A percentile compares a stretch with the other conserved stretches of the same genome.
Conservation (phyloP, 2,329 filamentous ascomycete genomes). For the Monilinia fructigena region DNA sequence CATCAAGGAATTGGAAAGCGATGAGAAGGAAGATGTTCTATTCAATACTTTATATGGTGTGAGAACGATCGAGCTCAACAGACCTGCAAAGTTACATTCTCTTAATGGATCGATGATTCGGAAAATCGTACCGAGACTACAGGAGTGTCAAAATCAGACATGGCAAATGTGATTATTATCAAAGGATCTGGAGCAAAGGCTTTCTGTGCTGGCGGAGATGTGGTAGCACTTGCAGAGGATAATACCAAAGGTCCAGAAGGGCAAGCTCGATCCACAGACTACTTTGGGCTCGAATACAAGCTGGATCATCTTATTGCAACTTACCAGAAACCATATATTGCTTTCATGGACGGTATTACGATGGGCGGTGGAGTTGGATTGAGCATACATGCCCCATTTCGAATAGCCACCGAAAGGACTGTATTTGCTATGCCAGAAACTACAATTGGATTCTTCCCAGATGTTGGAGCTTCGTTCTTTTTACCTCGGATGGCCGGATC, state of each 20-base stretch:
- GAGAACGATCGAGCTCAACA: slow-evolving; percentile 89
- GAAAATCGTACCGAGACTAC: slow-evolving; percentile 85
- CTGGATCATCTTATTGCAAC: slow-evolving; percentile 94
- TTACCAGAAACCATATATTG: slow-evolving; percentile 87
- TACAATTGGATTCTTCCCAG: slow-evolving; percentile 97
- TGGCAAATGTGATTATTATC: slow-evolving; percentile 89
- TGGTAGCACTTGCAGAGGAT: slow-evolving; percentile 70
- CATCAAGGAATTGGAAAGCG: slow-evolving; percentile 46
- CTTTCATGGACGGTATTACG: slow-evolving; percentile 96
- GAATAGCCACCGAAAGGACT: slow-evolving; percentile 93
- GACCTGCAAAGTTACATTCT: slow-evolving; percentile 86
- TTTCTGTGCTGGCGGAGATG: slow-evolving; percentile 92
- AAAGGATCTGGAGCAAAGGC: slow-evolving; percentile 84
- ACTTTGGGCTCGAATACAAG: slow-evolving; percentile 94
- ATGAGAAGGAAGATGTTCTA: slow-evolving; percentile 86
- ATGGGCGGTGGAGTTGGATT: slow-evolving; percentile 98
- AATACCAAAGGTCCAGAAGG: slow-evolving; percentile 69
- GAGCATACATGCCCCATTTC: slow-evolving; percentile 90
- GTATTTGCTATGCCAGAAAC: slow-evolving; percentile 99
- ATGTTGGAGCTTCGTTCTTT: slow-evolving; percentile 96
- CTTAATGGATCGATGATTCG: slow-evolving; percentile 92
- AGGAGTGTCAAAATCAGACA: slow-evolving; percentile 92
- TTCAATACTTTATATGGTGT: slow-evolving; percentile 89
- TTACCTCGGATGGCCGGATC: slow-evolving; percentile 83
- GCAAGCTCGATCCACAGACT: slow-evolving; percentile 72